A percentile compares a stretch with the other conserved stretches of the same genome.
phyloP scores from a whole-genome alignment of 75 land plant species.

The Selaginella moellendorffii region DNA sequence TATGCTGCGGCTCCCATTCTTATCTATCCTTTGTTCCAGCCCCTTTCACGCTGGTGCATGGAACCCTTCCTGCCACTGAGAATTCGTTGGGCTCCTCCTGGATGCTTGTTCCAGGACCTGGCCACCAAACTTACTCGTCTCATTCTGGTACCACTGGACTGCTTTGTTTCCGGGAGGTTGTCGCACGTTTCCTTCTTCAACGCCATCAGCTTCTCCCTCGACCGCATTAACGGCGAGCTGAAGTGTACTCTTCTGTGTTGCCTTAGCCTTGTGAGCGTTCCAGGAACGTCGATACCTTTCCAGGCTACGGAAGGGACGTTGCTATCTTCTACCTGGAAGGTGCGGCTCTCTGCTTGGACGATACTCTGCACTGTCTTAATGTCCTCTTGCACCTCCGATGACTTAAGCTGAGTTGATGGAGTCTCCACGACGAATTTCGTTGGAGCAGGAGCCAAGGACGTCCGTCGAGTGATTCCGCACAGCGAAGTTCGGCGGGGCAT shows the following conservation, averaged over 20 bases:
- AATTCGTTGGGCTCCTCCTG: constrained; percentile 3
- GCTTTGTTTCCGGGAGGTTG: neutral
- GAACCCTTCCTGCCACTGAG: constrained; percentile 1
- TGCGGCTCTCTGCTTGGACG: no score
- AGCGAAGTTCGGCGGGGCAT: constrained; percentile 38
- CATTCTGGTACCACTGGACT: neutral
- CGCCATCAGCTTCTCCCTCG: neutral
- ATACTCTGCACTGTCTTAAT: neutral
- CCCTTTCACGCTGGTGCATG: constrained; percentile 7
- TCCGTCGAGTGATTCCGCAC: constrained; percentile 20
- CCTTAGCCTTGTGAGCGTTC: constrained; percentile 1
- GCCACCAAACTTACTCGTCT: constrained; percentile 5
- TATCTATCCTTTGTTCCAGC: constrained; percentile 3
- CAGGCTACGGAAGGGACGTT: neutral
- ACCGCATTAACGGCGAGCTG: constrained; percentile 6
- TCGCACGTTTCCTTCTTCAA: neutral
- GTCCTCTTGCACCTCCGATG: neutral
- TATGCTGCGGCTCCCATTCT: no score
- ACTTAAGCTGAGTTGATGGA: neutral
- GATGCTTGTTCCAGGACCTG: constrained; percentile 6
- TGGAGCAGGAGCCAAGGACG: constrained; percentile 17
- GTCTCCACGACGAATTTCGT: constrained; percentile 6
- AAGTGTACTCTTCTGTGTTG: constrained; percentile 9
- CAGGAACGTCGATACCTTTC: neutral
- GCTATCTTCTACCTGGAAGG: neutral